Evolutionary conservation across 768 basidiomycete genomes (phyloP), one percentile per base, ranked within the genome.

Genomic region (Cubamyces sp.): DNA sequence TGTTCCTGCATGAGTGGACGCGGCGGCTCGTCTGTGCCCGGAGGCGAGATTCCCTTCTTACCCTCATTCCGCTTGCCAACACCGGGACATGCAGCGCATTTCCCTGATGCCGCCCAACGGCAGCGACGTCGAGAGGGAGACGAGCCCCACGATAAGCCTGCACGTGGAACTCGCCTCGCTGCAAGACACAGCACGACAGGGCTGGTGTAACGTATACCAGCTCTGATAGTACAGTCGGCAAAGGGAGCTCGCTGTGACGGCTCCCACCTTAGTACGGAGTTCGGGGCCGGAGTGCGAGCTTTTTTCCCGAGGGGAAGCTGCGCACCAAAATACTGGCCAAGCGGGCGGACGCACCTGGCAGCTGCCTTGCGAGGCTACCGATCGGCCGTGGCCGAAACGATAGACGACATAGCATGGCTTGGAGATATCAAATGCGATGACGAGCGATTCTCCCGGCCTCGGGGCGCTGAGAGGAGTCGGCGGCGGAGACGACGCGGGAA

Each of bases 111-210:
- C 41, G 48, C 40, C 48, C 47, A 49, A 37, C 49, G 49, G 30
- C 58, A 16, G 50, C 50, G 30, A 41, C 30, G 26, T 54, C 50
- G 49, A 45, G 30, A 28, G n/a, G 46, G 48, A 41, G 50, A 58
- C 42, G 62, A 19, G 46, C 62, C 45, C 56, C 56, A 41, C 62
- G 62, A 63, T 63, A 63, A 63, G 62, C 56, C 56, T 18, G 19
- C 62, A 63, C 57, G 62, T 63, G 62, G 43, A 12, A 21, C 15
- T 52, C 57, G 14, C 26, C 56, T 57, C 57, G 49, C 61, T n/a
- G 12, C 34, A 15, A 23, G 56, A 21, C 34, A 14, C 45, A 8
- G 28, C 54, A 45, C 54, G 45, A 28, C 23, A 46, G 19, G 37
- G 37, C n/a, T 9, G 23, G 28, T 47, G 49, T 62, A 62, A 62